Conservation (phyloP, 2,329 filamentous ascomycete species). For the Xylariaceae sp. region DNA sequence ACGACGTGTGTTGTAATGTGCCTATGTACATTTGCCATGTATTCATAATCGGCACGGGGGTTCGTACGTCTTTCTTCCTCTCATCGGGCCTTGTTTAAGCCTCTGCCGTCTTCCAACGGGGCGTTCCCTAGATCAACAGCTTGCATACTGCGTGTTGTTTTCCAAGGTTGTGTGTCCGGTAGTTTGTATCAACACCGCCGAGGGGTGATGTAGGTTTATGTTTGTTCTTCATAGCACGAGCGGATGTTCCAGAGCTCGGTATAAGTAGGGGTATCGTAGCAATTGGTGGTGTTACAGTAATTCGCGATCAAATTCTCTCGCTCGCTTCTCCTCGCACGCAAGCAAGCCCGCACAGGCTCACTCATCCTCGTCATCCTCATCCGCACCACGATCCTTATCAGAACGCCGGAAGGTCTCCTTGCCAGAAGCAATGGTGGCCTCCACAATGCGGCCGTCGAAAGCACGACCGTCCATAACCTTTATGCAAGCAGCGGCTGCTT, state of each 20-base stretch:
- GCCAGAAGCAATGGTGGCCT: constrained; percentile 66
- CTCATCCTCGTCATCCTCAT: constrained; percentile 19
- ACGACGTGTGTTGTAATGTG: too few relatives aligned
- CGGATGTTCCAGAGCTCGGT: not conserved
- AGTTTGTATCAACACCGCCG: too few relatives aligned
- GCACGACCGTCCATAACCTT: constrained; percentile 71
- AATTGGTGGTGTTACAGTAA: constrained; percentile 7
- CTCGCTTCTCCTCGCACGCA: not conserved
- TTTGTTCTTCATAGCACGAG: not conserved
- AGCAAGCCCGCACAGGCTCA: not conserved
- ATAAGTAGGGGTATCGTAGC: not conserved
- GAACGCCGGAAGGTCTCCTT: constrained; percentile 69
- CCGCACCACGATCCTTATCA: constrained; percentile 43
- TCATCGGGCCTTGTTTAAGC: too few relatives aligned
- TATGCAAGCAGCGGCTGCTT: constrained; percentile 68
- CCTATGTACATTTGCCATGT: too few relatives aligned
- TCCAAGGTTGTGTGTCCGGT: too few relatives aligned
- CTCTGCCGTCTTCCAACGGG: too few relatives aligned
- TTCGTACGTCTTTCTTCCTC: too few relatives aligned
- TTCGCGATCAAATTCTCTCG: not conserved
- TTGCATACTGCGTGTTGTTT: too few relatives aligned
- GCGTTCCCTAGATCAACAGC: too few relatives aligned
- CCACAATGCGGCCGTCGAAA: constrained; percentile 67
- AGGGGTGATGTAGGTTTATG: too few relatives aligned
- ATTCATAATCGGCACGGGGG: too few relatives aligned